These are phyloP conservation scores for Dactylellina drechsleri DNA, from an alignment of 2,329 filamentous ascomycete species.

Conservation along the genomic window DNA sequence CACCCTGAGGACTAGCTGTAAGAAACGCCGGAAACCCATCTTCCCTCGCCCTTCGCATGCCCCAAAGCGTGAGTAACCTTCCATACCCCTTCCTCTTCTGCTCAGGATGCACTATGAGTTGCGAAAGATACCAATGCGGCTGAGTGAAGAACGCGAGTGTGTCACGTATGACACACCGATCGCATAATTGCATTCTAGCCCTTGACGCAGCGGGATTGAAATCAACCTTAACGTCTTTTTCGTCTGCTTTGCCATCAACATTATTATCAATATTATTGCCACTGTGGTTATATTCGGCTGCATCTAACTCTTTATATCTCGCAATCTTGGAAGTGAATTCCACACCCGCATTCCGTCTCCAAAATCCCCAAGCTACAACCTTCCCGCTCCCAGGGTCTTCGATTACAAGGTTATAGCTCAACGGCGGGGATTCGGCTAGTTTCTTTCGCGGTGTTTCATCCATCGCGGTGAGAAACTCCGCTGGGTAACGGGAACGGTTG, in stretches of 20 bases:
- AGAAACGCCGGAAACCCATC: constrained; percentile 22
- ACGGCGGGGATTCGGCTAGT: background rate
- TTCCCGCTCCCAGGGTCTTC: constrained; percentile 9
- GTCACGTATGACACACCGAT: constrained; percentile 1
- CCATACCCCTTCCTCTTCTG: constrained; percentile 27
- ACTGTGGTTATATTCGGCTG: background rate
- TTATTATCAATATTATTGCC: background rate
- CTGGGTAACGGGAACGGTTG: constrained; percentile 18
- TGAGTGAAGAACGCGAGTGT: constrained; percentile 8
- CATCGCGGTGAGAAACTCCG: constrained; percentile 8
- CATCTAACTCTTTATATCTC: constrained; percentile 8
- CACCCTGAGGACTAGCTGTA: constrained; percentile 32
- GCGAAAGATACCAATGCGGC: constrained; percentile 47
- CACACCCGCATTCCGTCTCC: constrained; percentile 17
- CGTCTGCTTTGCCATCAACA: background rate
- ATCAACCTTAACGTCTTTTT: background rate
- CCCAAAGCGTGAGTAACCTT: constrained; percentile 25
- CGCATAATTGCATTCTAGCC: constrained; percentile 5
- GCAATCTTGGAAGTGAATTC: constrained; percentile 8
- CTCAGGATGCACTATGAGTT: constrained; percentile 30
- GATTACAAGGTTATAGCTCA: constrained; percentile 30
- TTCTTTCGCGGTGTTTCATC: constrained; percentile 10
- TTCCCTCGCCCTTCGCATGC: constrained; percentile 9
- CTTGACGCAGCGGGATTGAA: constrained; percentile 8
- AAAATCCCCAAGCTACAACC: constrained; percentile 32